Evolutionary conservation across 148 eudicot species (phyloP).

Genomic region (Linanthus parryae): DNA sequence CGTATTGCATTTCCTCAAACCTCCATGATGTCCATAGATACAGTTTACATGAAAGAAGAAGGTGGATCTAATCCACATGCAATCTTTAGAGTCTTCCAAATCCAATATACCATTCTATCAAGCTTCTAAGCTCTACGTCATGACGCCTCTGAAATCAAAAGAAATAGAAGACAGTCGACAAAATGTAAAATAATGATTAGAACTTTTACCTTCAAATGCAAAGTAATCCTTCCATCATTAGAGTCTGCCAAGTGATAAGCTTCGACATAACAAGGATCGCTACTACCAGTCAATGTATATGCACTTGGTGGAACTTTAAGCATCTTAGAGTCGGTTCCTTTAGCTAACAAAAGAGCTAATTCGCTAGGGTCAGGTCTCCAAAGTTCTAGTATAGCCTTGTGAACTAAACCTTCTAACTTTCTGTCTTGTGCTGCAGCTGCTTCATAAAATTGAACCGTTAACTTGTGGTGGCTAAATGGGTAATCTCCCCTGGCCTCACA

Average conservation of each 20-base stretch:
- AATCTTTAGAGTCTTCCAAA: too few relatives aligned
- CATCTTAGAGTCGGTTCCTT: constrained; percentile 57
- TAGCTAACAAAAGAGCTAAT: constrained; percentile 63
- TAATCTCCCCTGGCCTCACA: constrained; percentile 89
- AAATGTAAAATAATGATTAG: not conserved
- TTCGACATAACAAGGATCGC: constrained; percentile 98
- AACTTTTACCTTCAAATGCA: constrained; percentile 73
- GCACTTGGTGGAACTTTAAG: constrained; percentile 88
- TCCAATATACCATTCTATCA: too few relatives aligned
- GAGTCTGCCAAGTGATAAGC: constrained; percentile 97
- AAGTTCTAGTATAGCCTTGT: constrained; percentile 90
- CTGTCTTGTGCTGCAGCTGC: constrained; percentile 95
- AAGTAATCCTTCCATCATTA: constrained; percentile 86
- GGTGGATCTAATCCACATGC: too few relatives aligned
- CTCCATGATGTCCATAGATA: too few relatives aligned
- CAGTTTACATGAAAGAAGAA: too few relatives aligned
- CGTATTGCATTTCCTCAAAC: too few relatives aligned
- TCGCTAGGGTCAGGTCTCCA: constrained; percentile 98
- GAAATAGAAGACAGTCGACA: too few relatives aligned
- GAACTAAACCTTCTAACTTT: constrained; percentile 91
- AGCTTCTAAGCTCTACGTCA: too few relatives aligned
- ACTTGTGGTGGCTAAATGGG: constrained; percentile 96
- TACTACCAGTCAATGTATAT: constrained; percentile 76
- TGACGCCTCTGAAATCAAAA: too few relatives aligned
- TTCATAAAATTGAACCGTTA: constrained; percentile 95